A percentile compares a stretch with the other conserved stretches of the same genome.
These are phyloP conservation scores for Zoysia pacifica DNA, from an alignment of 176 grass and related monocot genomes.

Conservation along the genomic window DNA sequence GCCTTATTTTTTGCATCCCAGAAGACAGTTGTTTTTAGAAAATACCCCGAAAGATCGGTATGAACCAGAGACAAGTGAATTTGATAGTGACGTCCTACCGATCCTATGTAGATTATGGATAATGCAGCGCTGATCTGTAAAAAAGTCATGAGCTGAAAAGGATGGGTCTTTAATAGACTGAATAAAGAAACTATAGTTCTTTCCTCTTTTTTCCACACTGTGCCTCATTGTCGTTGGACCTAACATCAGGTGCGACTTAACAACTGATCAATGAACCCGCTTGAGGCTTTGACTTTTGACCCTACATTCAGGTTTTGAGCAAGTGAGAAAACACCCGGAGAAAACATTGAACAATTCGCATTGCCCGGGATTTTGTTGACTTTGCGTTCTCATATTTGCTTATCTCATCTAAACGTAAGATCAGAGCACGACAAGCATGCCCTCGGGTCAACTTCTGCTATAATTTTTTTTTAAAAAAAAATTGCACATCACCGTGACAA, in stretches of 20 bases:
- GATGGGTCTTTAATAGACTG: background rate
- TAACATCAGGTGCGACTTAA: constrained; percentile 28
- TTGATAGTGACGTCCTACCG: background rate
- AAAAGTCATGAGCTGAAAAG: background rate
- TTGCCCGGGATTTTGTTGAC: background rate
- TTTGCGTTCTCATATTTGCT: background rate
- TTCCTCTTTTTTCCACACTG: background rate
- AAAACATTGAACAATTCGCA: background rate
- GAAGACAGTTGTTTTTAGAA: too few relatives aligned
- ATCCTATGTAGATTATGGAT: background rate
- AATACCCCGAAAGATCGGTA: background rate
- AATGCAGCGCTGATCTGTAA: background rate
- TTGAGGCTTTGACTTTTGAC: constrained; percentile 23
- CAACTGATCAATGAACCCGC: background rate
- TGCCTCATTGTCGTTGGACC: constrained; percentile 20
- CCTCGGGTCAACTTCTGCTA: background rate
- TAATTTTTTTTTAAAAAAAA: background rate
- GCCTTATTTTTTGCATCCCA: background rate
- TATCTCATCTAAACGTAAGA: background rate
- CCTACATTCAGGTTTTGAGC: background rate
- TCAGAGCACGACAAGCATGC: background rate
- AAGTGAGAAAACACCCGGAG: constrained; percentile 10
- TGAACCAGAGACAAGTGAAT: background rate
- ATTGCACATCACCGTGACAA: background rate
- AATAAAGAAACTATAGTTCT: background rate